phyloP scores from a whole-genome alignment of 495 filamentous ascomycete species.

The Niebla homalea region DNA sequence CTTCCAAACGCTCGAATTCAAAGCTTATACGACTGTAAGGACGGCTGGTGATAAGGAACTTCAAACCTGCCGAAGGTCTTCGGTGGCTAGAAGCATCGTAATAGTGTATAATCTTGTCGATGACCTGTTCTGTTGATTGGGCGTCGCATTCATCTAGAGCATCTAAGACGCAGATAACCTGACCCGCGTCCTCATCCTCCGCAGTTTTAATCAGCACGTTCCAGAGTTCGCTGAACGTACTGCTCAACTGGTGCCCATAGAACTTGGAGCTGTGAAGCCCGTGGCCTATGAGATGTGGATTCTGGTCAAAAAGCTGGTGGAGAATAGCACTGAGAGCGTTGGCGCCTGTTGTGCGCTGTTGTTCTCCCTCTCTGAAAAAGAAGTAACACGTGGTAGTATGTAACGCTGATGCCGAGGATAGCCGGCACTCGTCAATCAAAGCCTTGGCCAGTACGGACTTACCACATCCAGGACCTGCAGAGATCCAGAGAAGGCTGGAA shows the following conservation, averaged over 20 bases:
- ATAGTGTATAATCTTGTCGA: too few relatives aligned
- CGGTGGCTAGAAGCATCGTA: too few relatives aligned
- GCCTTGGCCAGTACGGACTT: constrained; percentile 27
- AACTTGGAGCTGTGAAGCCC: constrained; percentile 12
- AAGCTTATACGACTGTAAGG: not conserved
- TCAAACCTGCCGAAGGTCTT: not conserved
- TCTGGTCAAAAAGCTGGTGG: constrained; percentile 15
- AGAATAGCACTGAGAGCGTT: constrained; percentile 16
- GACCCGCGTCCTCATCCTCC: constrained; percentile 12
- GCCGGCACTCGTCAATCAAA: constrained; percentile 19
- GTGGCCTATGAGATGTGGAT: constrained; percentile 14
- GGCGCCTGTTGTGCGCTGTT: constrained; percentile 27
- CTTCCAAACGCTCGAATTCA: not conserved
- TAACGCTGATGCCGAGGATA: not conserved
- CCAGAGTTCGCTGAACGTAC: constrained; percentile 19
- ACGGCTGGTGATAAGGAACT: not conserved
- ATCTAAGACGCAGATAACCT: constrained; percentile 27
- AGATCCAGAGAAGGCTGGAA: constrained; percentile 22
- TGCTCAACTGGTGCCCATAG: constrained; percentile 9
- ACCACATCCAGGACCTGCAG: constrained; percentile 31
- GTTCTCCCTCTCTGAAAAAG: constrained; percentile 44
- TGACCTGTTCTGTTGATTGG: not conserved
- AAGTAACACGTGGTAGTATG: constrained; percentile 31
- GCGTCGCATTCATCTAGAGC: constrained; percentile 30
- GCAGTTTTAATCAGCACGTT: constrained; percentile 12